These are phyloP conservation scores for Pyrenula aspistea DNA, from an alignment of 495 filamentous ascomycete species.

Conservation along the genomic window DNA sequence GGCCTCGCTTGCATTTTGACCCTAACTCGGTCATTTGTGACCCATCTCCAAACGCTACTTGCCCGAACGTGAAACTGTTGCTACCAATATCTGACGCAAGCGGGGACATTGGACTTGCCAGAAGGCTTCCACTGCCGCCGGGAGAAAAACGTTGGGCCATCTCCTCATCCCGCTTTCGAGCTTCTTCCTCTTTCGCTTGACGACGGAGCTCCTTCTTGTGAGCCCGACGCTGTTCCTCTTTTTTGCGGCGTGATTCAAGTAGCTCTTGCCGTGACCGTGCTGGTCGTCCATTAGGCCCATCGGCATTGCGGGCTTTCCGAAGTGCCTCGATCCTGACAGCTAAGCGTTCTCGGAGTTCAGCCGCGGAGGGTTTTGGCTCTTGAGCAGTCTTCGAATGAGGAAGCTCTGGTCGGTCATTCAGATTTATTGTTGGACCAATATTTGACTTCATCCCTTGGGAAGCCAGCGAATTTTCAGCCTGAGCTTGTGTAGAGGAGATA, in stretches of 20 bases:
- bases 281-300: conserved; percentile 64
- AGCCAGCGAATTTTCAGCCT: conserved; percentile 25
- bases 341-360: conserved; percentile 61
- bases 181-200: conserved; percentile 65
- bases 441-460: conserved; percentile 18
- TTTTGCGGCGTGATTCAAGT: conserved; percentile 75
- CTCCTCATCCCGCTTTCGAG: conserved; percentile 53
- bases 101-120: conserved; percentile 39
- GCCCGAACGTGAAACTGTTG: conserved; percentile 76
- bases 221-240: conserved; percentile 71
- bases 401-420: not conserved
- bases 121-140: conserved; percentile 40
- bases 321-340: conserved; percentile 71
- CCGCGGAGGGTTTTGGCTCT: conserved; percentile 38
- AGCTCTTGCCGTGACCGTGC: conserved; percentile 77
- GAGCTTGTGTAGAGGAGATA: conserved; percentile 55
- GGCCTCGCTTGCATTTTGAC: conserved; percentile 53
- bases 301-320: conserved; percentile 69
- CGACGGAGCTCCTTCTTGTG: conserved; percentile 73
- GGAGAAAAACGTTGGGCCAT: conserved; percentile 44
- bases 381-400: not conserved
- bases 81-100: conserved; percentile 18
- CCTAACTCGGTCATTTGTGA: conserved; percentile 53
- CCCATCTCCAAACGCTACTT: conserved; percentile 78
- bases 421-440: conserved; percentile 22